Conservation (phyloP, 345 rosid species). For the Ceriops decandra region DNA sequence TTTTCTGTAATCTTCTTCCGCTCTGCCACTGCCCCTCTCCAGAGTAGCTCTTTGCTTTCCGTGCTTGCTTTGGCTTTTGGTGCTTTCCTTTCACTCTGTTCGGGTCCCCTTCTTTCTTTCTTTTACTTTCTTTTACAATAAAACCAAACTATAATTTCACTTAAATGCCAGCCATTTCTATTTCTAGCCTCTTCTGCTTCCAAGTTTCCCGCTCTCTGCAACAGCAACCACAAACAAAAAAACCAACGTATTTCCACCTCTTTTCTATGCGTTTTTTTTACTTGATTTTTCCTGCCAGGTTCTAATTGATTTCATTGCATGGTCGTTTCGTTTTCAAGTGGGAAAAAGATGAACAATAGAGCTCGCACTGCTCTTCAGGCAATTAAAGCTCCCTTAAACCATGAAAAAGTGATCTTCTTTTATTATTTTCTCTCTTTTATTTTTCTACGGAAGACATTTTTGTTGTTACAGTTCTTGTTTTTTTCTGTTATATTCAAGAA, state of each 20-base stretch:
- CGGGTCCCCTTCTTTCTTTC: slow-evolving; percentile 16
- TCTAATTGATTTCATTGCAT: slow-evolving; percentile 17
- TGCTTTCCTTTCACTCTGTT: slow-evolving; percentile 27
- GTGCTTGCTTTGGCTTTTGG: slow-evolving; percentile 31
- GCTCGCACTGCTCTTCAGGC: slow-evolving; percentile 61
- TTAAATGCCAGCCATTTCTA: slow-evolving; percentile 30
- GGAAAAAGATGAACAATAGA: slow-evolving; percentile 60
- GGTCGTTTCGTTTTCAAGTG: slow-evolving; percentile 26
- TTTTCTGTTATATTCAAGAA: slow-evolving; percentile 10
- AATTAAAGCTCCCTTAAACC: slow-evolving; percentile 62
- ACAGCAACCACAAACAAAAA: background rate
- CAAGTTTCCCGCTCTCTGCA: slow-evolving; percentile 67
- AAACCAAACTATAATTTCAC: background rate
- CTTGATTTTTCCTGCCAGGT: slow-evolving; percentile 6
- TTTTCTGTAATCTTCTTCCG: slow-evolving; percentile 26
- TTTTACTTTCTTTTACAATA: background rate
- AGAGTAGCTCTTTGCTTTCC: background rate
- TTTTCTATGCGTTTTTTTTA: too few species aligned
- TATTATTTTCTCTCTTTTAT: background rate
- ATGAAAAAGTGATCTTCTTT: slow-evolving; percentile 28
- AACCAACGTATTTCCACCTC: background rate
- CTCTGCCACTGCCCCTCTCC: background rate
- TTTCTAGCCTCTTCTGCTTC: slow-evolving; percentile 43
- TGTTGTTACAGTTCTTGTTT: background rate
- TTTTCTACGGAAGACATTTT: background rate